phyloP scores from a whole-genome alignment of 768 basidiomycete genomes.

The Leucocoprinus sp. region DNA sequence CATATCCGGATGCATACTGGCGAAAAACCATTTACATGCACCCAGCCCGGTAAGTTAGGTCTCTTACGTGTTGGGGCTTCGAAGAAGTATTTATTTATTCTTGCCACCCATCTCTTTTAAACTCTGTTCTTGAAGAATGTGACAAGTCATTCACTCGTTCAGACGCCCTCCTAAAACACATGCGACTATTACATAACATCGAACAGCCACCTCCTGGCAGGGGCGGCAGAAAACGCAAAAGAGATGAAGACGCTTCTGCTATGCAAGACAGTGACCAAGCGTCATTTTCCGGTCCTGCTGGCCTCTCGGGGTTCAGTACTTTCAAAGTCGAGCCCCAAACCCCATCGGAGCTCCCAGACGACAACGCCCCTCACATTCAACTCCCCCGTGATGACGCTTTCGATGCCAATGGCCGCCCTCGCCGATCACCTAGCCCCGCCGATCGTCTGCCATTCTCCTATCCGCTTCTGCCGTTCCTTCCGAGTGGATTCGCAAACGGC shows the following conservation, averaged over 20 bases:
- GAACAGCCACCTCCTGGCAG: slow-evolving; percentile 65
- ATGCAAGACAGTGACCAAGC: slow-evolving; percentile 4
- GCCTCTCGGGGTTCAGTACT: slow-evolving; percentile 35
- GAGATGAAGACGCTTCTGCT: slow-evolving; percentile 30
- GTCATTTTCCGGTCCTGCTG: slow-evolving; percentile 6
- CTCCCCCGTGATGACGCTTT: slow-evolving; percentile 13
- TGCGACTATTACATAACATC: slow-evolving; percentile 82
- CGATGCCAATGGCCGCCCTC: slow-evolving; percentile 15
- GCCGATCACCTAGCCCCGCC: slow-evolving; percentile 5
- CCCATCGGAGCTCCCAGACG: slow-evolving; percentile 32
- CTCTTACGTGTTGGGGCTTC: slow-evolving; percentile 9
- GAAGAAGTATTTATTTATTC: slow-evolving; percentile 9
- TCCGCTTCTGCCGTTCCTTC: slow-evolving; percentile 6
- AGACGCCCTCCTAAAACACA: slow-evolving; percentile 88
- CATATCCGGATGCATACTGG: slow-evolving; percentile 92
- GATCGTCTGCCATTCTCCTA: slow-evolving; percentile 6
- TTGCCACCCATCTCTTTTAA: slow-evolving; percentile 7
- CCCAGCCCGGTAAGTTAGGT: slow-evolving; percentile 55
- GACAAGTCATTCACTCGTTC: slow-evolving; percentile 94
- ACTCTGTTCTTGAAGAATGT: slow-evolving; percentile 53
- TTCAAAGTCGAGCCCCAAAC: slow-evolving; percentile 55
- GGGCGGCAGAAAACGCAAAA: slow-evolving; percentile 70
- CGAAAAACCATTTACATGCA: slow-evolving; percentile 87
- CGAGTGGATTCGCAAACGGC: slow-evolving; percentile 4
- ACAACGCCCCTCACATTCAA: slow-evolving; percentile 18